These are phyloP conservation scores for Sordaria brevicollis DNA, from an alignment of 495 filamentous ascomycete species.

Conservation along the genomic window DNA sequence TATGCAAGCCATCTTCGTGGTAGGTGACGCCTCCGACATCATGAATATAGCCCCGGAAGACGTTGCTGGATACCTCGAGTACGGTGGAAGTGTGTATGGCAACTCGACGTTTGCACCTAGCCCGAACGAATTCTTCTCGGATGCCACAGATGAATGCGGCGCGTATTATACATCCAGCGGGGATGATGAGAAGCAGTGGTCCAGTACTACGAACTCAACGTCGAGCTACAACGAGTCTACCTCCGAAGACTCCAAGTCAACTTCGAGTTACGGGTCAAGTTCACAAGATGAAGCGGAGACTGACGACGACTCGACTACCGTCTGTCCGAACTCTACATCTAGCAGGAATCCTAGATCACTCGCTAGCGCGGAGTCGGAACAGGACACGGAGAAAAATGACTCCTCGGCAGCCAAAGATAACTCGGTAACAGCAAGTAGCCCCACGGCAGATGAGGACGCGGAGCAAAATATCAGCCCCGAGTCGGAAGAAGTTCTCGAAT, in stretches of 20 bases:
- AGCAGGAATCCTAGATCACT: background rate
- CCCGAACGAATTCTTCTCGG: slow-evolving; percentile 15
- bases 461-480: too few species aligned
- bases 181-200: background rate
- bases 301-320: background rate
- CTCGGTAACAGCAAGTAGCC: background rate
- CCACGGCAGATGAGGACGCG: too few species aligned
- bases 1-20: slow-evolving; percentile 43
- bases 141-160: slow-evolving; percentile 8
- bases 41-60: slow-evolving; percentile 18
- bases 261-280: background rate
- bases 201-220: background rate
- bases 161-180: background rate
- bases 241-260: background rate
- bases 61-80: slow-evolving; percentile 36
- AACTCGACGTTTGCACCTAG: slow-evolving; percentile 30
- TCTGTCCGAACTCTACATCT: background rate
- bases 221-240: too few species aligned
- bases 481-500: too few species aligned
- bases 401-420: background rate
- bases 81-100: slow-evolving; percentile 41
- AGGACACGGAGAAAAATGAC: background rate
- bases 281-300: background rate
- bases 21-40: slow-evolving; percentile 36
- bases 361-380: background rate